Conservation (phyloP, 1,284 basidiomycete species). For the Apiotrichum gamsii region DNA sequence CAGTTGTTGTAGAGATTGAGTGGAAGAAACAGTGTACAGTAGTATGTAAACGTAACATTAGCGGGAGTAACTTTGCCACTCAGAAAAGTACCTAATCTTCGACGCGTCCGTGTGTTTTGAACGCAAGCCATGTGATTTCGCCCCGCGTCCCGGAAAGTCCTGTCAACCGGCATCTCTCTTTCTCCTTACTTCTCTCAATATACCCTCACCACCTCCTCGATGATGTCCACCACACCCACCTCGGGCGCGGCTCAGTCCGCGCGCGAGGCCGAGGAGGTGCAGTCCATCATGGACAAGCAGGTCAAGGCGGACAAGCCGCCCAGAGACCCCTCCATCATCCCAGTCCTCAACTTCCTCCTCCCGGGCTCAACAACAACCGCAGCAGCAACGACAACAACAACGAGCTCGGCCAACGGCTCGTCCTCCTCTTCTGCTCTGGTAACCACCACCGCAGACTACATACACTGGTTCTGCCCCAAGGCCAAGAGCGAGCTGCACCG, state of each 20-base stretch:
- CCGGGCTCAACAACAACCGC: too few species aligned
- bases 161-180: too few species aligned
- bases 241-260: neutral
- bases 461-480: constrained; percentile 40
- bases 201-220: too few species aligned
- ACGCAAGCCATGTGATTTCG: too few species aligned
- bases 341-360: constrained; percentile 56
- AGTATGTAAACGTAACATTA: neutral
- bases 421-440: constrained; percentile 11
- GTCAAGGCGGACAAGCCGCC: constrained; percentile 23
- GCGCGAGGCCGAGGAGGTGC: constrained; percentile 28
- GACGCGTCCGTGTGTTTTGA: neutral
- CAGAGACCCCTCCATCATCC: constrained; percentile 53
- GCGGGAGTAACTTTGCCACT: too few species aligned
- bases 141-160: too few species aligned
- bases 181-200: too few species aligned
- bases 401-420: neutral
- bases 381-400: too few species aligned
- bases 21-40: too few species aligned
- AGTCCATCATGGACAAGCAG: constrained; percentile 31
- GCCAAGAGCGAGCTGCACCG: constrained; percentile 19
- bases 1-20: neutral
- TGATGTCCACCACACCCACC: neutral
- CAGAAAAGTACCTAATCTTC: too few species aligned
- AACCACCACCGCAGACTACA: too few species aligned